Conservation (phyloP, 2,329 filamentous ascomycete species). For the Amylocarpus encephaloides region DNA sequence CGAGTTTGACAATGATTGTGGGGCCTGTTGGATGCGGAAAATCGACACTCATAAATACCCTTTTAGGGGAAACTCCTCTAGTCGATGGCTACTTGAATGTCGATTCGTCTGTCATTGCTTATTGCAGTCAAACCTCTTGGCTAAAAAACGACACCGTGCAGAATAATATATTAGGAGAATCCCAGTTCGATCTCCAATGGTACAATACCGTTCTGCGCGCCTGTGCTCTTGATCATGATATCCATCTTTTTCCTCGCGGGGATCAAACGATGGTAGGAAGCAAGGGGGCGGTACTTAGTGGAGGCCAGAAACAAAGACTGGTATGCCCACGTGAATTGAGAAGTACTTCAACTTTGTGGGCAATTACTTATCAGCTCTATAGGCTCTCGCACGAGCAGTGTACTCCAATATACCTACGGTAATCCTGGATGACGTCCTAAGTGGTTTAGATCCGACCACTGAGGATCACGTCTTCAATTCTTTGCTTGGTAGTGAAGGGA, state of each 20-base stretch:
- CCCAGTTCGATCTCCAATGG: constrained; percentile 24
- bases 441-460: constrained; percentile 20
- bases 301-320: constrained; percentile 25
- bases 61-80: constrained; percentile 23
- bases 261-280: constrained; percentile 28
- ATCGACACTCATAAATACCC: constrained; percentile 22
- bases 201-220: constrained; percentile 23
- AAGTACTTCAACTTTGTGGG: background rate
- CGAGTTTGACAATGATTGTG: constrained; percentile 23
- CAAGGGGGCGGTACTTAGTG: constrained; percentile 29
- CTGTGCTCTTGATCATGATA: constrained; percentile 22
- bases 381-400: constrained; percentile 56
- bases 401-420: constrained; percentile 29
- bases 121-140: constrained; percentile 41
- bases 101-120: constrained; percentile 29
- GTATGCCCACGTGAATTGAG: constrained; percentile 6
- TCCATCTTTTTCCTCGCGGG: constrained; percentile 22
- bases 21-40: constrained; percentile 32
- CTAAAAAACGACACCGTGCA: constrained; percentile 37
- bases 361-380: constrained; percentile 1
- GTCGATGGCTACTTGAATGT: constrained; percentile 12
- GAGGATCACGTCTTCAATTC: constrained; percentile 11
- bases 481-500: constrained; percentile 7
- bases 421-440: constrained; percentile 24
- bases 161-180: constrained; percentile 35